Evolutionary conservation across 805 yeast species (phyloP).

Genomic region (Metschnikowia santaceciliae): DNA sequence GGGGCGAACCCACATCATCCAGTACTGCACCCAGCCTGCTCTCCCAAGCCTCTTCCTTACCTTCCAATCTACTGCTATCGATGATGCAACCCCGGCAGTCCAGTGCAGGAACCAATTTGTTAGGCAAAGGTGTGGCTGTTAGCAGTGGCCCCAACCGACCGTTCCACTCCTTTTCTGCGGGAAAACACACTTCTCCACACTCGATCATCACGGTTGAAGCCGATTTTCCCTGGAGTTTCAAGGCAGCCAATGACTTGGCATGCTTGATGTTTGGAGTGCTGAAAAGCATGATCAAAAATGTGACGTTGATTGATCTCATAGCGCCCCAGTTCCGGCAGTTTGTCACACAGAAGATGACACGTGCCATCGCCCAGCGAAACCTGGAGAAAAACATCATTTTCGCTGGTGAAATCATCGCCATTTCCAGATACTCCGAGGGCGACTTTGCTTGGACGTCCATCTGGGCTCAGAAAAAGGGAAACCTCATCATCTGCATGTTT

Average conservation of each 20-base stretch:
- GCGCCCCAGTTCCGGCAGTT: conserved; percentile 73
- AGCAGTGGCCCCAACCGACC: conserved; percentile 36
- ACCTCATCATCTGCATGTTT: conserved; percentile 73
- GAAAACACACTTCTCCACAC: conserved; percentile 71
- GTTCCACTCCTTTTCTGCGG: conserved; percentile 62
- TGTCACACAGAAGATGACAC: conserved; percentile 53
- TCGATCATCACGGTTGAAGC: conserved; percentile 79
- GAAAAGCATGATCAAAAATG: conserved; percentile 53
- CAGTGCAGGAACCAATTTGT: conserved; percentile 19
- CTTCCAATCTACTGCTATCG: conserved; percentile 25
- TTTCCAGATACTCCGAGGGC: conserved; percentile 58
- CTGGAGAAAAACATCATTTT: conserved; percentile 50
- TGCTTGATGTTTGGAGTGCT: conserved; percentile 83
- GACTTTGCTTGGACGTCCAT: conserved; percentile 78
- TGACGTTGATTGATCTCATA: conserved; percentile 70
- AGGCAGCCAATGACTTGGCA: conserved; percentile 86
- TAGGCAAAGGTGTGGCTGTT: conserved; percentile 10
- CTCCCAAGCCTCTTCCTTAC: conserved; percentile 3
- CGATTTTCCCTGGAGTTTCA: conserved; percentile 72
- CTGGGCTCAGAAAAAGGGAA: conserved; percentile 81
- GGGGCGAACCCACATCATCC: conserved; percentile 3
- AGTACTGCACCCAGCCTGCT: conserved; percentile 8
- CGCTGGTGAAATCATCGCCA: conserved; percentile 83
- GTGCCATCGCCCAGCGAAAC: conserved; percentile 13
- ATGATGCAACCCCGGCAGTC: conserved; percentile 18